phyloP scores from a whole-genome alignment of 257 asterid species.

The Solanum tarapatanum region DNA sequence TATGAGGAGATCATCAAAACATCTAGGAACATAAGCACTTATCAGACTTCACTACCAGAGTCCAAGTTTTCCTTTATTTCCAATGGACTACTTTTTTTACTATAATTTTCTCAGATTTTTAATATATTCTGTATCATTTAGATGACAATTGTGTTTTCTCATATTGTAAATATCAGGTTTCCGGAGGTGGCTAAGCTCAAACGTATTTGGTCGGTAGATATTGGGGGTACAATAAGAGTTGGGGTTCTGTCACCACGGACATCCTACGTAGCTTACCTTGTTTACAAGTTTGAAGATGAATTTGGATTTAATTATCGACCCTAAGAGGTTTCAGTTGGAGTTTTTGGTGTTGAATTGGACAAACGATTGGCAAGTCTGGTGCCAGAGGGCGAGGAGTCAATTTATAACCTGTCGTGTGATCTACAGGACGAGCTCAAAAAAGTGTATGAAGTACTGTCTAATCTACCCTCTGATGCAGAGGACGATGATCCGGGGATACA shows the following conservation, averaged over 20 bases:
- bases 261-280: neutral
- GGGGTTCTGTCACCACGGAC: neutral
- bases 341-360: neutral
- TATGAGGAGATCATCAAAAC: too few species aligned
- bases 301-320: neutral
- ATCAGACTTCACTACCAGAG: too few species aligned
- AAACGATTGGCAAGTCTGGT: neutral
- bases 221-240: neutral
- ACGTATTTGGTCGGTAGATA: too few species aligned
- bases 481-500: neutral
- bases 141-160: too few species aligned
- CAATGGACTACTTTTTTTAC: too few species aligned
- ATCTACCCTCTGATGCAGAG: neutral
- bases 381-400: neutral
- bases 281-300: neutral
- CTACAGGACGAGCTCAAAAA: neutral
- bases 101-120: too few species aligned
- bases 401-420: neutral
- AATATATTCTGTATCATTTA: too few species aligned
- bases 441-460: too few species aligned
- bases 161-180: too few species aligned
- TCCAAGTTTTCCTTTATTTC: too few species aligned
- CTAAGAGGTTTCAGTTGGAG: neutral
- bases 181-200: too few species aligned
- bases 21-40: too few species aligned